Conservation (phyloP, 768 basidiomycete species). For the Tricholoma flavovirens region DNA sequence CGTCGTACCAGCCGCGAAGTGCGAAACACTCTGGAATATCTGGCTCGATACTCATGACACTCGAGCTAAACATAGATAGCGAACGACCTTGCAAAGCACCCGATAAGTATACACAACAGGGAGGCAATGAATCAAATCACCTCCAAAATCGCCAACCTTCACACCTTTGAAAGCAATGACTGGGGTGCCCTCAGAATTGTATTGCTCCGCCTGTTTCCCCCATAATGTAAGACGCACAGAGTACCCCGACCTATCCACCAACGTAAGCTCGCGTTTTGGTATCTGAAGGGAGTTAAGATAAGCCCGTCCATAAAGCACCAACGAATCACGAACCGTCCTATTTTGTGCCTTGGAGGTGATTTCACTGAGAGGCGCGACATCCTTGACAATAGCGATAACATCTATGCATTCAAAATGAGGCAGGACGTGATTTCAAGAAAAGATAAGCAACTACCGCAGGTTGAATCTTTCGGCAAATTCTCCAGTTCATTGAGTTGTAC, state of each 20-base stretch:
- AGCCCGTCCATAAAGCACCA: conserved; percentile 1
- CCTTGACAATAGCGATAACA: conserved; percentile 83
- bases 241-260: conserved; percentile 80
- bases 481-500: conserved; percentile 58
- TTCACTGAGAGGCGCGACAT: conserved; percentile 59
- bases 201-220: conserved; percentile 92
- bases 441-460: conserved; percentile 62
- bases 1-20: conserved; percentile 91
- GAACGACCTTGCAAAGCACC: conserved; percentile 53
- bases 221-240: conserved; percentile 86
- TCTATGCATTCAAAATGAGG: conserved; percentile 41
- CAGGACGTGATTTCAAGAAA: background rate
- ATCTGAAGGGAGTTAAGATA: conserved; percentile 40
- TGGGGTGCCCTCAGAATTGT: conserved; percentile 48
- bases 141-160: conserved; percentile 88
- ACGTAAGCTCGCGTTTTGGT: conserved; percentile 80
- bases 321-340: conserved; percentile 44
- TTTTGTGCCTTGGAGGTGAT: conserved; percentile 73
- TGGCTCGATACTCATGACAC: conserved; percentile 80
- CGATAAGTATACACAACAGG: background rate
- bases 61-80: conserved; percentile 77
- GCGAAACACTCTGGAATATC: conserved; percentile 86
- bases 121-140: conserved; percentile 28
- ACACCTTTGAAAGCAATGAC: conserved; percentile 93
- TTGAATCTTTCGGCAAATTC: conserved; percentile 68